phyloP scores from a whole-genome alignment of 2,329 filamentous ascomycete species.

The Microascus cirrosus region DNA sequence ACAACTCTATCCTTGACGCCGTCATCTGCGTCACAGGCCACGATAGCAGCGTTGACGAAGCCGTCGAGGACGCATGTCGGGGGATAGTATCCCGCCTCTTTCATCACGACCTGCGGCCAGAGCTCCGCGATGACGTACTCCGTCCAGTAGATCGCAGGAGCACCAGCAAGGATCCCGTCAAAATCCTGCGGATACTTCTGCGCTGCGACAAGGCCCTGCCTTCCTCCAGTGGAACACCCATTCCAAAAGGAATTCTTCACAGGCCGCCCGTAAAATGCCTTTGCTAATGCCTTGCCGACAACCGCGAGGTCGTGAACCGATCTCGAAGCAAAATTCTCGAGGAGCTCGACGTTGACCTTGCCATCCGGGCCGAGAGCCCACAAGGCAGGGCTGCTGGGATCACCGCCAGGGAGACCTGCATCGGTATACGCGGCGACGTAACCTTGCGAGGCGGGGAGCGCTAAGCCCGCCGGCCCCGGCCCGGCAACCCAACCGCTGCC shows the following conservation, averaged over 20 bases:
- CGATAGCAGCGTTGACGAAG: constrained; percentile 24
- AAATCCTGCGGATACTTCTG: constrained; percentile 44
- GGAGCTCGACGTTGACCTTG: constrained; percentile 11
- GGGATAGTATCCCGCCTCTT: constrained; percentile 19
- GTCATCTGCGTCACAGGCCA: constrained; percentile 36
- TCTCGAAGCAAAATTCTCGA: constrained; percentile 20
- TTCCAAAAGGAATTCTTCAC: constrained; percentile 38
- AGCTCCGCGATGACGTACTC: constrained; percentile 2
- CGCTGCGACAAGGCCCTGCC: constrained; percentile 43
- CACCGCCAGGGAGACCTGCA: neutral
- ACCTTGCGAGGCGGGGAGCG: neutral
- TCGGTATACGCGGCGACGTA: neutral
- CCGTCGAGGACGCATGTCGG: constrained; percentile 27
- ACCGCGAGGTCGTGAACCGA: constrained; percentile 15
- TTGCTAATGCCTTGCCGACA: constrained; percentile 33
- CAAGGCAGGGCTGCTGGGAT: neutral
- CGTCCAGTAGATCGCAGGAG: constrained; percentile 11
- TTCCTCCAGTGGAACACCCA: constrained; percentile 48
- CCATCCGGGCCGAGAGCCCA: constrained; percentile 5
- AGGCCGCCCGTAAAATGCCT: constrained; percentile 32
- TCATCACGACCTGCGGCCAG: constrained; percentile 18
- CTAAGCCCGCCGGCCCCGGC: neutral
- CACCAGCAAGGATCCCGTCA: constrained; percentile 42
- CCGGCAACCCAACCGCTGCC: constrained; percentile 9
- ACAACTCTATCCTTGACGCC: constrained; percentile 35